Percentiles rank a stretch among this genome's conserved stretches.
Conservation (phyloP, 345 rosid species). For the Dipteronia dyeriana region DNA sequence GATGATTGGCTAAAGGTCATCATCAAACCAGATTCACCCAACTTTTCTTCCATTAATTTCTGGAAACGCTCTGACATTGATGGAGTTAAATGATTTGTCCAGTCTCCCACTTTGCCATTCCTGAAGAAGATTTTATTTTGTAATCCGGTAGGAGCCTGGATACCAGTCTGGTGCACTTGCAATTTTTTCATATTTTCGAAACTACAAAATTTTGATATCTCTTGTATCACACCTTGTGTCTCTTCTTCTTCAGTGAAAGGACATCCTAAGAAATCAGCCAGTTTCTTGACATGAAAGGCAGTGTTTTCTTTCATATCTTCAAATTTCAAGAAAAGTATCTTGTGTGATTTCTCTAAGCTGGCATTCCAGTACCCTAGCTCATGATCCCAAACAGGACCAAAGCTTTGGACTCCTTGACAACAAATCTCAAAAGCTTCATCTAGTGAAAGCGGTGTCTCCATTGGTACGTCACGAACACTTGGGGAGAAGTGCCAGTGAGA, state of each 20-base stretch:
- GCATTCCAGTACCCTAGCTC: not conserved
- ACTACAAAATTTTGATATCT: slow-evolving; percentile 37
- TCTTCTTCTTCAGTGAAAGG: slow-evolving; percentile 25
- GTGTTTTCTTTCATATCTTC: slow-evolving; percentile 29
- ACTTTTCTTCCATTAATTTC: no score
- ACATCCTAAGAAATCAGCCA: no score
- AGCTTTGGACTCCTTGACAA: slow-evolving; percentile 22
- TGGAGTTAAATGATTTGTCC: no score
- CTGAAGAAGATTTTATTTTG: slow-evolving; percentile 36
- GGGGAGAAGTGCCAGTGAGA: slow-evolving; percentile 24
- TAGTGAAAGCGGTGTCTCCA: not conserved
- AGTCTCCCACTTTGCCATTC: slow-evolving; percentile 31
- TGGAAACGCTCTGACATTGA: no score
- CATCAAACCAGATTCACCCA: slow-evolving; percentile 1
- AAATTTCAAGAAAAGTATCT: slow-evolving; percentile 29
- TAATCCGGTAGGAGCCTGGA: slow-evolving; percentile 17
- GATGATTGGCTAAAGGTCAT: no score
- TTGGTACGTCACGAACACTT: not conserved
- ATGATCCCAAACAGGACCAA: slow-evolving; percentile 11
- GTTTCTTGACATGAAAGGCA: no score
- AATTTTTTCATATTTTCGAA: slow-evolving; percentile 39
- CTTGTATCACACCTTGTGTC: slow-evolving; percentile 20
- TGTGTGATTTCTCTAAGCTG: slow-evolving; percentile 23
- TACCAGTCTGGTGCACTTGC: slow-evolving; percentile 35
- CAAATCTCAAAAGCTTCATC: slow-evolving; percentile 29